phyloP scores from a whole-genome alignment of 257 asterid genomes.

The Nemophila menziesii region DNA sequence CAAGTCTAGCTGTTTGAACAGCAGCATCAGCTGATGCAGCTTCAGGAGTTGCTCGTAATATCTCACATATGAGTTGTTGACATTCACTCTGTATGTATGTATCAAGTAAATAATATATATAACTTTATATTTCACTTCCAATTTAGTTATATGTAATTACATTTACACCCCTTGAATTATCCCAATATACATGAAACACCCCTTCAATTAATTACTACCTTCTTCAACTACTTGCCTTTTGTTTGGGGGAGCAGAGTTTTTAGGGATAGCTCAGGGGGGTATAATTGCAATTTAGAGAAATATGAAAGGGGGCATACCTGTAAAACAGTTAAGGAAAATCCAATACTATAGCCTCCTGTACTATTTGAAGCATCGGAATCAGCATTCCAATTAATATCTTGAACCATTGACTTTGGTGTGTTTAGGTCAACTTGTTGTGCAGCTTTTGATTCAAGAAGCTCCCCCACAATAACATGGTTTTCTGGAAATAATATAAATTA shows the following conservation, averaged over 20 bases:
- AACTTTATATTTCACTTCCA: slow-evolving; percentile 5
- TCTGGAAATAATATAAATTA: slow-evolving; percentile 47
- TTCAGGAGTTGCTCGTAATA: slow-evolving; percentile 98
- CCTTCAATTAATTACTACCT: no score
- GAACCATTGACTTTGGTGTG: slow-evolving; percentile 70
- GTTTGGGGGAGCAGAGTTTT: no score
- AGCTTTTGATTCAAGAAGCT: slow-evolving; percentile 85
- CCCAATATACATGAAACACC: slow-evolving; percentile 3
- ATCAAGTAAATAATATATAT: neutral
- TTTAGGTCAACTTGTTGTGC: slow-evolving; percentile 77
- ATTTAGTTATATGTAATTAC: slow-evolving; percentile 4
- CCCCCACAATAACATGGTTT: slow-evolving; percentile 98
- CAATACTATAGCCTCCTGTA: slow-evolving; percentile 94
- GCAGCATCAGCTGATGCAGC: slow-evolving; percentile 99
- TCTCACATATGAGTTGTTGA: slow-evolving; percentile 96
- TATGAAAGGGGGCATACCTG: slow-evolving; percentile 44
- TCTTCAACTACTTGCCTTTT: no score
- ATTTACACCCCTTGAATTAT: no score
- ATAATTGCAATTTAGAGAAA: slow-evolving; percentile 6
- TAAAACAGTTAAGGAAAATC: slow-evolving; percentile 77
- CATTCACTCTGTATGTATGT: slow-evolving; percentile 99
- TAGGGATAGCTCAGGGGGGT: no score
- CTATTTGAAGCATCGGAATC: slow-evolving; percentile 71
- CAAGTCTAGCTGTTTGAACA: slow-evolving; percentile 93
- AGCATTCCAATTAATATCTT: slow-evolving; percentile 68